Conservation (phyloP, 2,329 filamentous ascomycete genomes). For the Aureobasidium sp. region DNA sequence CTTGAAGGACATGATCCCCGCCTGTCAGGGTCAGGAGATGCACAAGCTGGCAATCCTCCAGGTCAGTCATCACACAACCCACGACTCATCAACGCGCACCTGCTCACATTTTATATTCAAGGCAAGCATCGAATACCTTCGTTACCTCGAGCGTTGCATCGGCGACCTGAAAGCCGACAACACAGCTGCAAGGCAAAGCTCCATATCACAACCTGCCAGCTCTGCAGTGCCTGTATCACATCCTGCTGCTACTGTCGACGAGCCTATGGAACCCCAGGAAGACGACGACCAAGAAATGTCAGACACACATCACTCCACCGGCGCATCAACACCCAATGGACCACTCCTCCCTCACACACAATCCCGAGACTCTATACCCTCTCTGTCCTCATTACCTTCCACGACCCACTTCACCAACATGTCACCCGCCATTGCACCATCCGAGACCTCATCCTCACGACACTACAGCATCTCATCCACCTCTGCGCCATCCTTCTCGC, state of each 20-base stretch:
- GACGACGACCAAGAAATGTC: conserved; percentile 33
- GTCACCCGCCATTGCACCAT: conserved; percentile 32
- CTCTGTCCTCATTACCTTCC: conserved; percentile 12
- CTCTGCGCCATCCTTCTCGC: conserved; percentile 26
- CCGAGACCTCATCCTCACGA: conserved; percentile 34
- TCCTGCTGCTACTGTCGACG: not conserved
- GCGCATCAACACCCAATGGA: conserved; percentile 19
- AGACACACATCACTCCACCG: conserved; percentile 22
- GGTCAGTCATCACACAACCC: conserved; percentile 44
- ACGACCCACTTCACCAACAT: conserved; percentile 21
- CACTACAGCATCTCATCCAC: conserved; percentile 36
- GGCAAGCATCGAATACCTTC: conserved; percentile 94
- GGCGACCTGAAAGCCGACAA: conserved; percentile 62
- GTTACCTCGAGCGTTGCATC: conserved; percentile 87
- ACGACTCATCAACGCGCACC: not conserved
- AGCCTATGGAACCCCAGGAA: conserved; percentile 27
- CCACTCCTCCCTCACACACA: conserved; percentile 13
- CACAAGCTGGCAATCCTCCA: conserved; percentile 94
- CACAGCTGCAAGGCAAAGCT: conserved; percentile 16
- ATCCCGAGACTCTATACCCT: conserved; percentile 19
- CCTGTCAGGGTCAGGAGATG: conserved; percentile 91
- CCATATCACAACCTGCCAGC: not conserved
- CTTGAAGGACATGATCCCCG: conserved; percentile 90
- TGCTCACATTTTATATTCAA: conserved; percentile 32
- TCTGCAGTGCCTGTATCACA: not conserved